Base-by-base conservation (phyloP, 306 rosid genomes). In the Pyrus pyrifolia region DNA sequence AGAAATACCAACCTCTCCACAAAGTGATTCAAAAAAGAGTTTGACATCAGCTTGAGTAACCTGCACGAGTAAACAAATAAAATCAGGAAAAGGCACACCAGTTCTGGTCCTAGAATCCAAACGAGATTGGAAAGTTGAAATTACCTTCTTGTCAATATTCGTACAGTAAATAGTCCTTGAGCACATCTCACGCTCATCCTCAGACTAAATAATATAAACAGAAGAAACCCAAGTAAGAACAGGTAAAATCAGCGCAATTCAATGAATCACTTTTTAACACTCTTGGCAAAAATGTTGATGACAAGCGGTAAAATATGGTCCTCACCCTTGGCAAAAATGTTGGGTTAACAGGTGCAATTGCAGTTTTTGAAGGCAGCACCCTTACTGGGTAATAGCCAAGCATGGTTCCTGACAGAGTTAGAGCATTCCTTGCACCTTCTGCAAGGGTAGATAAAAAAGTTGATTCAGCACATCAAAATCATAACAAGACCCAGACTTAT, bases 111-210 rank as follows among this genome's bases (percentile, higher is more conserved):
- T 70, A 68, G 81, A 58, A 64, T 71, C 61, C 81, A 85, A 81
- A 60, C 42, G 59, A 64, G 62, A 68, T 38, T 60, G 33, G 51
- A 46, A 46, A 61, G 60, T 68, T 77, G 76, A 80, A 78, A 71
- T 45, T 85, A 92, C 99, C 99, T 90, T 95, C 91, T 92, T 95
- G 89, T 92, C 99, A 27, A 95, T 86, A 83, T 95, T 95, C 53
- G 99, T 95, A 90, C 99, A 95, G 61, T 95, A 95, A 74, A 95
- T 95, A 45, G 97, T 95, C 79, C 99, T 88, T 69, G 97, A 92
- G 85, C 99, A 95, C 99, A 95, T 95, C 90, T 95, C 99, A 44
- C 98, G 91, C 73, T 95, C 99, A 80, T 95, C 99, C 42, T 90
- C 91, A 65, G 98, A 95, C 98, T 90, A 89, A 74, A 73, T 52